Evolutionary conservation across 176 grass and related monocot species (phyloP).

Genomic region (Juncus inflexus): DNA sequence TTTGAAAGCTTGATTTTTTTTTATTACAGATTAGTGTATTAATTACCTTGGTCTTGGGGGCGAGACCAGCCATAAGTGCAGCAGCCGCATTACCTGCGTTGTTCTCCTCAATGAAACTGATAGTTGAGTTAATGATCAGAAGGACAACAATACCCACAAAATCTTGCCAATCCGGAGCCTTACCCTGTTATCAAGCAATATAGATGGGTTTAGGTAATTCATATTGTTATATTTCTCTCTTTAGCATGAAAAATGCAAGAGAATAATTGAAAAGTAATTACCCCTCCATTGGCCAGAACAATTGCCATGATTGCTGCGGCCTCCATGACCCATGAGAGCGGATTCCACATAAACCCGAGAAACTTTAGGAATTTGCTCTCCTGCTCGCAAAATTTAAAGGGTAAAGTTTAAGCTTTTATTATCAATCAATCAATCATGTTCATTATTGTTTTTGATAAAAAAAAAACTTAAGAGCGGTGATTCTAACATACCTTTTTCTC

Average conservation of each 20-base stretch:
- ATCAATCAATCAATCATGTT: not conserved
- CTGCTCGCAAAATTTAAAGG: slow-evolving; percentile 16
- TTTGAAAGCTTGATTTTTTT: not conserved
- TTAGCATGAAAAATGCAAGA: not conserved
- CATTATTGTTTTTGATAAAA: not conserved
- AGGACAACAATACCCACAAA: slow-evolving; percentile 66
- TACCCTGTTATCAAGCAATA: slow-evolving; percentile 36
- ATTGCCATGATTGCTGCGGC: slow-evolving; percentile 70
- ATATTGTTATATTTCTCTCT: not conserved
- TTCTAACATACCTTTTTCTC: slow-evolving; percentile 54
- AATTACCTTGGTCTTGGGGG: slow-evolving; percentile 67
- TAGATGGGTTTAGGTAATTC: not conserved
- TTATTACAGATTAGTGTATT: not conserved
- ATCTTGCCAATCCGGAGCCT: slow-evolving; percentile 78
- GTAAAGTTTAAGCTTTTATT: slow-evolving; percentile 3
- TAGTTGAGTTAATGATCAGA: slow-evolving; percentile 84
- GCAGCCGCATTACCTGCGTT: slow-evolving; percentile 83
- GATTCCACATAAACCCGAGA: slow-evolving; percentile 95
- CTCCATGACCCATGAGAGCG: slow-evolving; percentile 96
- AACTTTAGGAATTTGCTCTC: slow-evolving; percentile 83
- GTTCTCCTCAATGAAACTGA: slow-evolving; percentile 91
- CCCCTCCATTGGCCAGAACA: slow-evolving; percentile 52
- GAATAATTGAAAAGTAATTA: slow-evolving; percentile 7
- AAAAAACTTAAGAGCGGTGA: not conserved
- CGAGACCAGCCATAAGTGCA: slow-evolving; percentile 86